phyloP scores from a whole-genome alignment of 2,329 filamentous ascomycete species.

The Alternaria hordeiaustralica region DNA sequence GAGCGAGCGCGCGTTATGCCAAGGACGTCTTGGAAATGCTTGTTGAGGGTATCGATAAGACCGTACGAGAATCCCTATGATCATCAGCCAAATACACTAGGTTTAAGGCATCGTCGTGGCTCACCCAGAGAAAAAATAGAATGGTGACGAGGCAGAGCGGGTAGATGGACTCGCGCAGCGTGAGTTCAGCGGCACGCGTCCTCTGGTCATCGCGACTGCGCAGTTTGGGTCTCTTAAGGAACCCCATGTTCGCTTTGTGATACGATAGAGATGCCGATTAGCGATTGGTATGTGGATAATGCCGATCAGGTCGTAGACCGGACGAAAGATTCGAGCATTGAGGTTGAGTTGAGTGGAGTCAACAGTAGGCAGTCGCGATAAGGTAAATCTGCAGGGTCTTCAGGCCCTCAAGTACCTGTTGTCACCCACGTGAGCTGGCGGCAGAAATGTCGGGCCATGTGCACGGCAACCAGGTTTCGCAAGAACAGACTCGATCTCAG shows the following conservation, averaged over 20 bases:
- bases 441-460: conserved; percentile 10
- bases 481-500: conserved; percentile 11
- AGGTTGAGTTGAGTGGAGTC: neutral
- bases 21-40: conserved; percentile 55
- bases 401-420: conserved; percentile 16
- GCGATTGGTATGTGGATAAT: neutral
- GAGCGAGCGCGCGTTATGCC: conserved; percentile 53
- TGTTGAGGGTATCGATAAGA: conserved; percentile 62
- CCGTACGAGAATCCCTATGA: conserved; percentile 61
- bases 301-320: neutral
- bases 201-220: conserved; percentile 50
- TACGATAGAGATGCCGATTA: neutral
- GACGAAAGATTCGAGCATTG: neutral
- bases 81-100: neutral
- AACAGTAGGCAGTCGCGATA: neutral
- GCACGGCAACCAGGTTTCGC: conserved; percentile 12
- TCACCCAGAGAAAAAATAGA: conserved; percentile 69
- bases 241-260: conserved; percentile 27
- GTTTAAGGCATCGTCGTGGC: neutral
- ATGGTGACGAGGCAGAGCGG: conserved; percentile 71
- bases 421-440: neutral
- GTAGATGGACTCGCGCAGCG: conserved; percentile 69
- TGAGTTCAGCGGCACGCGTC: conserved; percentile 67
- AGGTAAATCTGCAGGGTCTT: neutral
- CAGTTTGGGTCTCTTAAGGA: conserved; percentile 40